Base-by-base conservation (phyloP, 495 filamentous ascomycete genomes). In the Penicillium angulare region DNA sequence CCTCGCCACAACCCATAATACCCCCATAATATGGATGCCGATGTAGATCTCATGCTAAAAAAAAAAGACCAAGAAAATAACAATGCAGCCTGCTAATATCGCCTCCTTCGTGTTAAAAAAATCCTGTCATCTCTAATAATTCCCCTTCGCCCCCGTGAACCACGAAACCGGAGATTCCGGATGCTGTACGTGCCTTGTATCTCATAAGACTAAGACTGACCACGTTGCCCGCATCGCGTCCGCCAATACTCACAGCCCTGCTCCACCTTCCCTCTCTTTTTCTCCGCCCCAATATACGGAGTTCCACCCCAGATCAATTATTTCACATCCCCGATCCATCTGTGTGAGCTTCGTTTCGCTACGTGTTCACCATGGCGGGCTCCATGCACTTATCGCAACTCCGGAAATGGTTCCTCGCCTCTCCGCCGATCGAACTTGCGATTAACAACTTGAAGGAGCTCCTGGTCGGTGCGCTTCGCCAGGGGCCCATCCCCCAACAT, bases 401-500 rank as follows among this genome's bases (percentile, higher is more conserved):
- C 24, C 85, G 89, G 46, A 89, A 85, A 75, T 97, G 93, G 93
- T 75, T 97, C 55, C 72, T 92, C 47, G 84, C 85, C 50, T 95
- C 90, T 23, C 93, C 93, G 2, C 93, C 92, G 4, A 82, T 87
- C 47, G 90, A 96, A 79, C 96, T 88, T 81, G 80, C 77, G 10
- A 77, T 91, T 29, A 79, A 76, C 24, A 79, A 80, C 50, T 69
- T 92, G 9, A 85, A 89, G 55, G 85, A 90, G 55, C 72, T 95
- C 46, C 78, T 97, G 46, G 89, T 97, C 61, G 89, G 89, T 44
- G 87, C 91, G 16, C 72, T 97, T 26, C 85, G 83, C 49, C 90
- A 96, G 68, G 93, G 95, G 3, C 89, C 92, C 7, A 84, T 98
- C 42, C 93, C 93, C 12, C 83, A 86, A 55, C 93, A 98, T 83